phyloP scores from a whole-genome alignment of 2,329 filamentous ascomycete species.

The Aspergillus sp. region DNA sequence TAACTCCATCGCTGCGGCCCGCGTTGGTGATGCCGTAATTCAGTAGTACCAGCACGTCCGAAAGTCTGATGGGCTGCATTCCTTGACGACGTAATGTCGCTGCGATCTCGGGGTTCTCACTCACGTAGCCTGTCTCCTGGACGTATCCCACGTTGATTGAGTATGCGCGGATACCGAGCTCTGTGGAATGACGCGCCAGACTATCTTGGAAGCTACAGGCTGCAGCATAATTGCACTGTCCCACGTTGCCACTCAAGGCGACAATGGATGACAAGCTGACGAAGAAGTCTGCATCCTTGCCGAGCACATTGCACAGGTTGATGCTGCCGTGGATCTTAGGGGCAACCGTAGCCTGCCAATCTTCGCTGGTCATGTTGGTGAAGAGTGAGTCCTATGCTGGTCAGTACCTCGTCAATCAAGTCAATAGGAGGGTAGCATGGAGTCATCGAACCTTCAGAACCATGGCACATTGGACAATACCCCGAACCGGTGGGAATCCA shows the following conservation, averaged over 20 bases:
- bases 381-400: constrained; percentile 14
- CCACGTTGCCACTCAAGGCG: constrained; percentile 38
- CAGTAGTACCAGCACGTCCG: no score
- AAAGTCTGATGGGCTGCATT: not conserved
- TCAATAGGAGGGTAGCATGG: not conserved
- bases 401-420: not conserved
- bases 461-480: constrained; percentile 26
- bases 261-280: constrained; percentile 36
- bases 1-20: not conserved
- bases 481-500: constrained; percentile 12
- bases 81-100: not conserved
- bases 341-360: constrained; percentile 29
- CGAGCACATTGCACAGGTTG: constrained; percentile 27
- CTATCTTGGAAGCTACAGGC: constrained; percentile 34
- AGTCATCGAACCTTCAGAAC: constrained; percentile 9
- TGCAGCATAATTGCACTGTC: constrained; percentile 40
- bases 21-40: not conserved
- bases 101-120: not conserved
- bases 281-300: constrained; percentile 34
- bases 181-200: constrained; percentile 21
- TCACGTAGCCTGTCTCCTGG: constrained; percentile 22
- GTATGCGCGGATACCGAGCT: constrained; percentile 11
- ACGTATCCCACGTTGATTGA: constrained; percentile 25
- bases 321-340: constrained; percentile 36
- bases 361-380: constrained; percentile 33